Evolutionary conservation across 305 asterid species (phyloP).

Genomic region (Solanum hybrid): DNA sequence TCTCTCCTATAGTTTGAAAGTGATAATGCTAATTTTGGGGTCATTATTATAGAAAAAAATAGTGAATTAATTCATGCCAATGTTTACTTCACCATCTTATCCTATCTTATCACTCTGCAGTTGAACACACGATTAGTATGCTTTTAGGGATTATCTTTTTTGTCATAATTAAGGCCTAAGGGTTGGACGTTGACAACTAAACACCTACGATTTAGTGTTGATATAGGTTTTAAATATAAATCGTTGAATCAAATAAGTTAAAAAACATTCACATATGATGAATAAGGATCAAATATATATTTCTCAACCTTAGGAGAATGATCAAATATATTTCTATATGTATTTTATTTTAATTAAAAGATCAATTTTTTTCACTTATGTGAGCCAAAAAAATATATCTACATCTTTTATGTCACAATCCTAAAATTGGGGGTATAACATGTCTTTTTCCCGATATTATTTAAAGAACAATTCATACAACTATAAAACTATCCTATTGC

Average conservation of each 20-base stretch:
- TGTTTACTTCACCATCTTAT: not conserved
- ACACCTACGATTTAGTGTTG: not conserved
- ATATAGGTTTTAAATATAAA: too few species aligned
- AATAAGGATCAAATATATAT: not conserved
- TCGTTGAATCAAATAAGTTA: too few species aligned
- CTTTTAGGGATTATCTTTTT: too few species aligned
- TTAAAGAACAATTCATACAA: not conserved
- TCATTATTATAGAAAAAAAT: not conserved
- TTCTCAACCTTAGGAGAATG: not conserved
- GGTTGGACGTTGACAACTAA: not conserved
- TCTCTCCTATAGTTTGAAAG: not conserved
- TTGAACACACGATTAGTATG: not conserved
- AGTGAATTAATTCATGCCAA: not conserved
- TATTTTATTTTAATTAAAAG: not conserved
- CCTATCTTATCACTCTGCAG: not conserved
- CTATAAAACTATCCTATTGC: not conserved
- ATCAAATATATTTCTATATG: too few species aligned
- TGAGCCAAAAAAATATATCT: not conserved
- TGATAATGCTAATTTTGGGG: not conserved
- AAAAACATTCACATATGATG: too few species aligned
- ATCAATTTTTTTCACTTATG: not conserved
- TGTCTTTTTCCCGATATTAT: not conserved
- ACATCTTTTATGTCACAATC: not conserved
- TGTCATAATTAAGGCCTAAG: not conserved
- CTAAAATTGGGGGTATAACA: not conserved